These are phyloP conservation scores for Staphylotrichum tortipilum DNA, from an alignment of 495 filamentous ascomycete genomes.

Conservation along the genomic window DNA sequence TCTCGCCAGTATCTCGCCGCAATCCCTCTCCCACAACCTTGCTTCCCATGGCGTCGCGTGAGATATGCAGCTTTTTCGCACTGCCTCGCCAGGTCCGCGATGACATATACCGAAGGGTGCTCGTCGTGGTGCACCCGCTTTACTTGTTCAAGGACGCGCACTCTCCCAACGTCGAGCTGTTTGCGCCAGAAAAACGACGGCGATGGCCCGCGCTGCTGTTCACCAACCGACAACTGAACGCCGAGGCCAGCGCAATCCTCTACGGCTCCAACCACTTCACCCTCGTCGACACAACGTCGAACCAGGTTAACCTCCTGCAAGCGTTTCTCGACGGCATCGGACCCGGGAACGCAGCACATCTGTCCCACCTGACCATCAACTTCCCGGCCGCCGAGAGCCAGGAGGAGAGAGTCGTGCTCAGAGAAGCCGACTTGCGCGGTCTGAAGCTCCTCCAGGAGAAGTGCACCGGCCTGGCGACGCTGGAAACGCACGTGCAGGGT, in stretches of 20 bases:
- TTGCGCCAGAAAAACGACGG: neutral
- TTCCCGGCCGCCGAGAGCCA: neutral
- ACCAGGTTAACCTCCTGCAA: neutral
- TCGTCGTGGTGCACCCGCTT: neutral
- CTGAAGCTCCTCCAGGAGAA: neutral
- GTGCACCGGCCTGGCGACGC: neutral
- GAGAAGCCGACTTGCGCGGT: neutral
- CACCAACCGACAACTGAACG: neutral
- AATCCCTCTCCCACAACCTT: neutral
- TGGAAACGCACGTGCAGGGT: neutral
- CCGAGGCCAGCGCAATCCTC: neutral
- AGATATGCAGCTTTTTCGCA: neutral
- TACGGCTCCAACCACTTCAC: neutral
- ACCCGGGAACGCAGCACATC: neutral
- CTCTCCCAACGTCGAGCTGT: neutral
- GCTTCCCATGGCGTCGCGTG: too few species aligned
- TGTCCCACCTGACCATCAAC: neutral
- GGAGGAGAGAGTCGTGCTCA: neutral
- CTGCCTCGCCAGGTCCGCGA: neutral
- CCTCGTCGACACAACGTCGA: neutral
- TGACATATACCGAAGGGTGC: neutral
- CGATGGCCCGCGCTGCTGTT: neutral
- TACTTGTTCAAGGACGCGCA: neutral
- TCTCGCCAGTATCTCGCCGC: neutral
- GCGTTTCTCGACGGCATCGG: neutral